Evolutionary conservation across 768 basidiomycete genomes (phyloP).

Genomic region (Tulasnella sp.): DNA sequence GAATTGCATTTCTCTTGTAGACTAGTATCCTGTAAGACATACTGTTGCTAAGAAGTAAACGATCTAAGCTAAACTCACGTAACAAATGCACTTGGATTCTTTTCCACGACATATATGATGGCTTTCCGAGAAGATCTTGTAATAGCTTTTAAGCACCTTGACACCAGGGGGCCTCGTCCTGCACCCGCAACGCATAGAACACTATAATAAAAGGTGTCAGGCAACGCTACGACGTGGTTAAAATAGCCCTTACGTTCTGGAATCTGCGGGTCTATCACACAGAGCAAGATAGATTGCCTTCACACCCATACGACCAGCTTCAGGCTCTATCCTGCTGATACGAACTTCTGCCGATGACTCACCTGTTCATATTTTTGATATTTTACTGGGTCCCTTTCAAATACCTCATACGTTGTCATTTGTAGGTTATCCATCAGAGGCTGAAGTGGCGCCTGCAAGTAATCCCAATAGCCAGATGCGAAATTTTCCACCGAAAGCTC

Average conservation of each 20-base stretch:
- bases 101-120: slow-evolving; percentile 79
- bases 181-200: slow-evolving; percentile 88
- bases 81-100: slow-evolving; percentile 91
- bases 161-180: slow-evolving; percentile 85
- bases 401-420: slow-evolving; percentile 91
- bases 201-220: slow-evolving; percentile 30
- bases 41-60: neutral
- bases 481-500: slow-evolving; percentile 77
- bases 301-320: neutral
- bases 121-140: slow-evolving; percentile 50
- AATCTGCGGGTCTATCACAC: slow-evolving; percentile 47
- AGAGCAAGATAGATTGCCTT: slow-evolving; percentile 28
- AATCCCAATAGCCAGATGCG: slow-evolving; percentile 89
- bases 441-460: slow-evolving; percentile 87
- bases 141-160: slow-evolving; percentile 67
- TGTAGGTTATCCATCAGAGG: slow-evolving; percentile 96
- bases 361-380: slow-evolving; percentile 93
- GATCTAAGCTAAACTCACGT: slow-evolving; percentile 49
- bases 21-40: slow-evolving; percentile 29
- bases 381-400: slow-evolving; percentile 96
- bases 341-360: neutral
- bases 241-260: slow-evolving; percentile 44
- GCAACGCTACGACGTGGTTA: neutral
- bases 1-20: slow-evolving; percentile 66
- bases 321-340: neutral